A percentile compares a stretch with the other conserved stretches of the same genome.
Evolutionary conservation across 495 filamentous ascomycete genomes (phyloP).

Genomic region (Xylaria sp.): DNA sequence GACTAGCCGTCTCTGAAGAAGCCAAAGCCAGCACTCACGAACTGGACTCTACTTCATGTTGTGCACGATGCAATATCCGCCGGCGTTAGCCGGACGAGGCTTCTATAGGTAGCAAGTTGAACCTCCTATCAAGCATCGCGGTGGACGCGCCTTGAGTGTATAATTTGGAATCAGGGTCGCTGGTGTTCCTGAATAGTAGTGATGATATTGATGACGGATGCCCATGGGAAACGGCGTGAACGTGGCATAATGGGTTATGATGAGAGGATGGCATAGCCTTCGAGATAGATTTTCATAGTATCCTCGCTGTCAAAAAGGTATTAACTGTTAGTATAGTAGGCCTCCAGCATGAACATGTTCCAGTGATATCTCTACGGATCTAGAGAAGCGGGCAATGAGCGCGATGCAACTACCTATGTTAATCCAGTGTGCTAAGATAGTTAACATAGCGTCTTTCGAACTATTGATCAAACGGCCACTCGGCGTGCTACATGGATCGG

Average conservation of each 20-base stretch:
- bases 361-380: not conserved
- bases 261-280: not conserved
- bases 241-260: not conserved
- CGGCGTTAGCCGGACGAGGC: not conserved
- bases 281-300: not conserved
- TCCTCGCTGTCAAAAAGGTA: not conserved
- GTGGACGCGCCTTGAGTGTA: not conserved
- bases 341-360: not conserved
- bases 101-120: not conserved
- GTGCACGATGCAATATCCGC: not conserved
- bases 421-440: no score
- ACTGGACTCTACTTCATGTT: not conserved
- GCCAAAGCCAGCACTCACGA: not conserved
- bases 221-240: not conserved
- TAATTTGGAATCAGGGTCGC: not conserved
- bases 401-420: not conserved
- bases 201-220: not conserved
- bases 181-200: not conserved
- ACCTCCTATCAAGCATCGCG: not conserved
- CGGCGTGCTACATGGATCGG: not conserved
- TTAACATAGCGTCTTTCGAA: not conserved
- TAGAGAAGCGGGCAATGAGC: not conserved
- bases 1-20: constrained; percentile 17
- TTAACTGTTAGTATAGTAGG: not conserved
- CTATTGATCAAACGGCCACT: not conserved